Evolutionary conservation across 2,329 filamentous ascomycete genomes (phyloP).

Genomic region (Periconia digitata): DNA sequence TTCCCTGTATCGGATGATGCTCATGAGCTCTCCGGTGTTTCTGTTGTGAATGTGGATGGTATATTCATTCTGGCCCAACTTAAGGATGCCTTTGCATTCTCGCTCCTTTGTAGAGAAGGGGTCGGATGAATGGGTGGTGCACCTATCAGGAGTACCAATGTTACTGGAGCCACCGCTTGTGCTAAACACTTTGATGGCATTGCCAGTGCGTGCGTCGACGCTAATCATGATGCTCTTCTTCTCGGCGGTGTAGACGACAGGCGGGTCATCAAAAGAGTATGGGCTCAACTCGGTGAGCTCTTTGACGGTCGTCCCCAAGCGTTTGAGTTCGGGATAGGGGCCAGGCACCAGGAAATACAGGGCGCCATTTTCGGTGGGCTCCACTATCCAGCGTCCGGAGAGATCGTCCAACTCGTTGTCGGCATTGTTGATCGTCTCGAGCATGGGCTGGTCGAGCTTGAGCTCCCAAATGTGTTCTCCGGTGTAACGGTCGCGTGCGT

Average conservation of each 20-base stretch:
- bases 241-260: constrained; percentile 85
- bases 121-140: constrained; percentile 63
- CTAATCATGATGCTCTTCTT: constrained; percentile 91
- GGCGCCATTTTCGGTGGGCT: constrained; percentile 82
- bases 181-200: constrained; percentile 81
- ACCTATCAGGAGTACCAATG: constrained; percentile 69
- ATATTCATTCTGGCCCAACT: constrained; percentile 85
- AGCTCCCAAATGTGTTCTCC: constrained; percentile 85
- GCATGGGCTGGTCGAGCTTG: constrained; percentile 80
- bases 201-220: constrained; percentile 82
- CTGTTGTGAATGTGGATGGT: constrained; percentile 80
- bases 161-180: constrained; percentile 69
- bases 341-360: constrained; percentile 84
- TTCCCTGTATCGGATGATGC: constrained; percentile 88
- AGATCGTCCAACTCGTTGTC: constrained; percentile 58
- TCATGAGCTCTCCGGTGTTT: constrained; percentile 73
- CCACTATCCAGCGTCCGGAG: constrained; percentile 73
- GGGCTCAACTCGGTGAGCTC: constrained; percentile 79
- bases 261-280: constrained; percentile 70
- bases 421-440: constrained; percentile 80
- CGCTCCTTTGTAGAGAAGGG: constrained; percentile 50
- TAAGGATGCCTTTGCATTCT: constrained; percentile 79
- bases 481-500: constrained; percentile 85
- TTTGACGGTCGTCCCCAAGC: constrained; percentile 76
- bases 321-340: constrained; percentile 60